Conservation (phyloP, 306 rosid genomes). For the Quillaja saponaria region DNA sequence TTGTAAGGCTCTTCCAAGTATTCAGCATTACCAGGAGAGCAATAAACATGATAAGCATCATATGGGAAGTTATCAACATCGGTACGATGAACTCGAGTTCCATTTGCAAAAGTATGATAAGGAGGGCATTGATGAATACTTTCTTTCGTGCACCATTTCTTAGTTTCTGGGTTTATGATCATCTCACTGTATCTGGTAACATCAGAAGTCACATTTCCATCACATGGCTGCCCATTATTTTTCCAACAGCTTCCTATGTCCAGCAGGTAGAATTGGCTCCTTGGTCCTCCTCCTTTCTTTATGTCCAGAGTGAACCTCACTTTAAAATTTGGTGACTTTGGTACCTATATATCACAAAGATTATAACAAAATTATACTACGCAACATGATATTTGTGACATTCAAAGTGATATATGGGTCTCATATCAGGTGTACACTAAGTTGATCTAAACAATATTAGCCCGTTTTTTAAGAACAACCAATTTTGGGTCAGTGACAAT, state of each 20-base stretch:
- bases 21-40: slow-evolving; percentile 74
- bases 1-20: slow-evolving; percentile 56
- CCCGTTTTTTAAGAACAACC: no score
- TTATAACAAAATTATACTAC: no score
- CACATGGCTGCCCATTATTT: slow-evolving; percentile 69
- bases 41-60: slow-evolving; percentile 65
- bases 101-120: no score
- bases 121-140: slow-evolving; percentile 63
- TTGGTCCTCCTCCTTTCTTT: slow-evolving; percentile 49
- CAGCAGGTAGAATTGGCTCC: slow-evolving; percentile 57
- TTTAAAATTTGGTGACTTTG: slow-evolving; percentile 67
- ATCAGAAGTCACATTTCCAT: slow-evolving; percentile 62
- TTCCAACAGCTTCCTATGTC: slow-evolving; percentile 92
- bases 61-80: slow-evolving; percentile 74
- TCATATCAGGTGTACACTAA: no score
- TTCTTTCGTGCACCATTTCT: slow-evolving; percentile 56
- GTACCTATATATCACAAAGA: slow-evolving; percentile 55
- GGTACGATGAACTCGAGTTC: slow-evolving; percentile 56
- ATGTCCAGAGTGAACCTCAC: slow-evolving; percentile 47
- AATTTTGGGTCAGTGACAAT: no score
- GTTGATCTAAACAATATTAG: no score
- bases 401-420: no score
- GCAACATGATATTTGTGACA: no score
- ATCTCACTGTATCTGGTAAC: slow-evolving; percentile 69
- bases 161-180: slow-evolving; percentile 61